Percentiles rank a stretch among this genome's conserved stretches.
Conservation (phyloP, 495 filamentous ascomycete species). For the Bryoglossum gracile region DNA sequence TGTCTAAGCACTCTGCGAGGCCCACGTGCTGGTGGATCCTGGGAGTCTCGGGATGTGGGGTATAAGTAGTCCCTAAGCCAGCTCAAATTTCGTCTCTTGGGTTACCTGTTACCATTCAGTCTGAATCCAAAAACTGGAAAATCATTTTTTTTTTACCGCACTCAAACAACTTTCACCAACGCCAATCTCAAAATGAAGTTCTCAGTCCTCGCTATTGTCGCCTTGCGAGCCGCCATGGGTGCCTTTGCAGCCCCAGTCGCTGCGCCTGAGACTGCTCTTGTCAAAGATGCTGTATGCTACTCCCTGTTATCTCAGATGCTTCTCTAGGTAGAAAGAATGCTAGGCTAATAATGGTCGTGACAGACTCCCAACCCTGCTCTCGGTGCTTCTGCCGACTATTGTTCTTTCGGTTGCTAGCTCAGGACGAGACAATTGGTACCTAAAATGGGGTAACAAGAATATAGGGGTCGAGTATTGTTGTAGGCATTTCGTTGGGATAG, state of each 20-base stretch:
- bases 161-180: not conserved
- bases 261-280: too few relatives aligned
- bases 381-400: not conserved
- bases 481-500: too few relatives aligned
- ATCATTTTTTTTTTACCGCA: too few relatives aligned
- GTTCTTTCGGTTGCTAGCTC: not conserved
- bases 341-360: not conserved
- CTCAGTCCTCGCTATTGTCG: not conserved
- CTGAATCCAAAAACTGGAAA: too few relatives aligned
- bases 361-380: not conserved
- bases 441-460: not conserved
- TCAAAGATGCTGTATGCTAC: not conserved
- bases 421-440: not conserved
- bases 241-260: not conserved
- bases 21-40: too few relatives aligned
- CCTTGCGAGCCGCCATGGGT: not conserved
- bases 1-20: too few relatives aligned
- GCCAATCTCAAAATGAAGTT: constrained; percentile 4
- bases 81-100: too few relatives aligned
- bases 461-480: too few relatives aligned
- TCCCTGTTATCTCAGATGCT: too few relatives aligned
- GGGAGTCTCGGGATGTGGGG: too few relatives aligned
- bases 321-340: not conserved
- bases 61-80: too few relatives aligned
- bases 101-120: too few relatives aligned